phyloP scores from a whole-genome alignment of 257 asterid genomes.

The Gentiana straminea region DNA sequence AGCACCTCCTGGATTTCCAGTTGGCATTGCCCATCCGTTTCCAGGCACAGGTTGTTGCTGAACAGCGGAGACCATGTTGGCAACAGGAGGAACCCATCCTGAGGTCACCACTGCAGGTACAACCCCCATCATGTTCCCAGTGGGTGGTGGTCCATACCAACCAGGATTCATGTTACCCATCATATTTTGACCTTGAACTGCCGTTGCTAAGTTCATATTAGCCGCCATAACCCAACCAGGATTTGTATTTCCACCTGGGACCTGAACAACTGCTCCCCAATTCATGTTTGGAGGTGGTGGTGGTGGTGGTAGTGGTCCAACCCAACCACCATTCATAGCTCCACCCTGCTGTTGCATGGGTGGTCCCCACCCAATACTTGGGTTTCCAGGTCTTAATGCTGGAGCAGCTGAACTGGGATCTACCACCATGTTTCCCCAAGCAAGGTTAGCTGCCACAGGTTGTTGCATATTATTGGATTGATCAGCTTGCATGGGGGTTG shows the following conservation, averaged over 20 bases:
- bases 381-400: conserved; percentile 35
- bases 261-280: conserved; percentile 49
- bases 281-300: conserved; percentile 37
- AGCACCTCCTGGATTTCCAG: conserved; percentile 30
- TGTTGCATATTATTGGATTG: conserved; percentile 45
- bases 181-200: conserved; percentile 25
- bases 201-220: conserved; percentile 26
- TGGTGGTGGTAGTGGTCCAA: conserved; percentile 29
- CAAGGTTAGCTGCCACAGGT: conserved; percentile 28
- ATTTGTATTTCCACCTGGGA: conserved; percentile 29
- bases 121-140: conserved; percentile 36
- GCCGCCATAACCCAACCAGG: conserved; percentile 46
- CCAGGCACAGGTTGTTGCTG: conserved; percentile 22
- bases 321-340: conserved; percentile 63
- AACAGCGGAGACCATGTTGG: conserved; percentile 31
- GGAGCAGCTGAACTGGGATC: conserved; percentile 30
- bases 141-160: conserved; percentile 42
- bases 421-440: conserved; percentile 44
- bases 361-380: conserved; percentile 46
- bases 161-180: conserved; percentile 37
- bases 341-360: conserved; percentile 21
- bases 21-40: conserved; percentile 22
- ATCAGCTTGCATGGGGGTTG: conserved; percentile 30
- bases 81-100: conserved; percentile 42
- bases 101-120: conserved; percentile 18